Base-by-base conservation (phyloP, 495 filamentous ascomycete genomes). In the Penicillium ochrochloron region DNA sequence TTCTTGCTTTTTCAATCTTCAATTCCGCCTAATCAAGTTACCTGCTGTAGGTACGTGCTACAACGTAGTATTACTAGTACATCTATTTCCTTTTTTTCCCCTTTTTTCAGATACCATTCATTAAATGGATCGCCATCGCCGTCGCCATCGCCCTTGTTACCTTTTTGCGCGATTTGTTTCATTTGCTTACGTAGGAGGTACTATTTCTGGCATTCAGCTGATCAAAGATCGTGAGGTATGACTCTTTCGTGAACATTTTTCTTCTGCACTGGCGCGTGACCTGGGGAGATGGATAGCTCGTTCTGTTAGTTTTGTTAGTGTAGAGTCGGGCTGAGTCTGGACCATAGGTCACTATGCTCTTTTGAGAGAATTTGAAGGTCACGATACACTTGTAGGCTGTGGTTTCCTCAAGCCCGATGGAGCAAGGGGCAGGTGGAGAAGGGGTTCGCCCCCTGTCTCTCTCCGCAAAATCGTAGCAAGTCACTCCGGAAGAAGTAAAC, bases 121-220 rank as follows among this genome's bases (percentile, higher is more conserved):
- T 46, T 39, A 57, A 64, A 59, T 48, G 2, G 52, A 55, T 54
- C 52, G 33, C 42, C 52, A 44, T 42, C 48, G 34, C 42, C 52
- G 42, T 58, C 52, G 19, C 42, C 52, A 44, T 42, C 48, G 34
- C 42, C 52, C 50, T 60, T 56, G 19, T 61, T 55, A 33, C 23
- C 35, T 62, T 71, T 61, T 62, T 71, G 71, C 69, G 69, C 64
- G 62, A 69, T 66, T 73, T 64, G 46, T 67, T 63, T 67, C 51
- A 29, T 27, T 21, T 25, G 57, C 56, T 73, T 66, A 73, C 66
- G 69, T 71, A 73, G 55, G 27, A 39, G 19, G 19, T 65, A 46
- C 35, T 60, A 29, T 58, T 60, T 25, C 46, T 39, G 31, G 33
- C 41, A 63, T 54, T 60, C 66, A 67, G 59, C 65, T 69, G 71